These are phyloP conservation scores for Salpingoeca rosetta DNA, from an alignment of 78 protist species.

Conservation along the genomic window DNA sequence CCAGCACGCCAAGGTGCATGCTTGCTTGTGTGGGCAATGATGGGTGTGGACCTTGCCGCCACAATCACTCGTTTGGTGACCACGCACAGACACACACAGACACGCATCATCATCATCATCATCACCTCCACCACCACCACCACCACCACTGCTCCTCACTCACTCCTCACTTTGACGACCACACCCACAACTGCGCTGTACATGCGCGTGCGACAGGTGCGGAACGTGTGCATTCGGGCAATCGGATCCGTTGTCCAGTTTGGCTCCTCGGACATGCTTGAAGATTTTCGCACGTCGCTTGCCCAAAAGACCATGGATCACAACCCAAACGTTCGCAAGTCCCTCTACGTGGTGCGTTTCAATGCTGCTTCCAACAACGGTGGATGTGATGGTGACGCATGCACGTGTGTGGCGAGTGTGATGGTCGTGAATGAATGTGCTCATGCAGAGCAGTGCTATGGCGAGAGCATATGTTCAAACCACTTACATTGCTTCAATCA, in stretches of 20 bases:
- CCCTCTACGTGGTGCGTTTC: not conserved
- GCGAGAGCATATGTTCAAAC: no score
- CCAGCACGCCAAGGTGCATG: not conserved
- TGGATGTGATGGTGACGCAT: no score
- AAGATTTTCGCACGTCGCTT: not conserved
- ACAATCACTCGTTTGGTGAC: not conserved
- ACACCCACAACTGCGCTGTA: no score
- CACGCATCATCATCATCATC: no score
- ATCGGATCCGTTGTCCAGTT: not conserved
- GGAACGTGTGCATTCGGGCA: not conserved
- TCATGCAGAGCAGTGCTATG: not conserved
- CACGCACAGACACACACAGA: not conserved
- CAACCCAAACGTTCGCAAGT: not conserved
- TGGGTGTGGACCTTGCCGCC: not conserved
- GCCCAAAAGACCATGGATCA: not conserved
- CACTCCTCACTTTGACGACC: no score
- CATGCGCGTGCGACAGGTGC: no score
- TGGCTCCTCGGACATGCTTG: not conserved
- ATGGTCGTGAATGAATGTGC: not conserved
- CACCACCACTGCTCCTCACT: no score
- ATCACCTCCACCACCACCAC: no score
- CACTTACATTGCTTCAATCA: no score
- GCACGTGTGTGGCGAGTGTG: no score
- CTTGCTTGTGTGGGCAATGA: not conserved
- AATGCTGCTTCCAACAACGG: not conserved